phyloP scores from a whole-genome alignment of 2,329 filamentous ascomycete genomes.

The Paraconiothyrium brasiliense region DNA sequence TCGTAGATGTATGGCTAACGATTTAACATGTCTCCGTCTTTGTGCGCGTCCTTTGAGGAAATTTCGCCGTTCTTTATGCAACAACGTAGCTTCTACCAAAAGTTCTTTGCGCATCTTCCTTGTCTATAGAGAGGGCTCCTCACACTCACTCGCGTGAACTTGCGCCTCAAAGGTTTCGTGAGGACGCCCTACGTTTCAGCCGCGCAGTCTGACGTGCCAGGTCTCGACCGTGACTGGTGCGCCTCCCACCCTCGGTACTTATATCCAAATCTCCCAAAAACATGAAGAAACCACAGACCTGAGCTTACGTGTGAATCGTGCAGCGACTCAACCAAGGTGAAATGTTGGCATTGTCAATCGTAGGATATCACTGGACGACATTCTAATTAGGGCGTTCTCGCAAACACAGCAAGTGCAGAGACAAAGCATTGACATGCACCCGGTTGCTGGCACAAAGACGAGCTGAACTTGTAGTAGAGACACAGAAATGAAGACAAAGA shows the following conservation, averaged over 20 bases:
- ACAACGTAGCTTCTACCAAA: neutral
- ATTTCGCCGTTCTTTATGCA: neutral
- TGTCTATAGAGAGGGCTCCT: neutral
- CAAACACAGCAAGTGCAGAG: neutral
- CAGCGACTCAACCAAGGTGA: neutral
- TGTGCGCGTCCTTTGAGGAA: neutral
- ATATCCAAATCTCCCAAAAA: neutral
- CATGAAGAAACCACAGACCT: neutral
- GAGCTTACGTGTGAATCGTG: neutral
- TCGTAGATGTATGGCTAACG: neutral
- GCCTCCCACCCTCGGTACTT: neutral
- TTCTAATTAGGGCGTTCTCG: neutral
- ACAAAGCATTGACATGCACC: neutral
- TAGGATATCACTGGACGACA: neutral
- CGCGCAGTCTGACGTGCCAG: neutral
- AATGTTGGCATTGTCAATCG: neutral
- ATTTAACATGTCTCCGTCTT: neutral
- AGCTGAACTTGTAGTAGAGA: neutral
- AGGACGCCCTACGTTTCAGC: constrained; percentile 6
- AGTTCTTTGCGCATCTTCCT: neutral
- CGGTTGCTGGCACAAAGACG: neutral
- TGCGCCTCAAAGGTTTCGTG: neutral
- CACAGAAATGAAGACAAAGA: constrained; percentile 5
- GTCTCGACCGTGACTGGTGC: neutral
- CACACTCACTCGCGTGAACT: neutral